These are phyloP conservation scores for Hygrocybe coccinea DNA, from an alignment of 768 basidiomycete genomes.

Conservation along the genomic window DNA sequence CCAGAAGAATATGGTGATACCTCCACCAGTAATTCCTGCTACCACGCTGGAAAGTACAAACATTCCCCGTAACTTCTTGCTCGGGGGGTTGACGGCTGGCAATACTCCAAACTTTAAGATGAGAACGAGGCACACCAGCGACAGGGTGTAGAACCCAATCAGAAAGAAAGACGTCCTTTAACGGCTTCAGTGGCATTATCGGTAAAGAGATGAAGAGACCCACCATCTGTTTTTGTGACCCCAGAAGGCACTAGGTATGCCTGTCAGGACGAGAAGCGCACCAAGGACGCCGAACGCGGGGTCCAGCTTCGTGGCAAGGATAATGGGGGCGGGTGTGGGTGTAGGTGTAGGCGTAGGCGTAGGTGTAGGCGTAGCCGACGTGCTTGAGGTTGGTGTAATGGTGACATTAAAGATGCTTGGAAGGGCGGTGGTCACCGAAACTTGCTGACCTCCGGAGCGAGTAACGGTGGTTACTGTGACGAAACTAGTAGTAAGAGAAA, in stretches of 20 bases:
- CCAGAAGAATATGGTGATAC: constrained; percentile 88
- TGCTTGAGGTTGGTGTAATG: constrained; percentile 35
- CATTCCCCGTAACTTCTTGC: constrained; percentile 74
- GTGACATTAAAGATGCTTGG: constrained; percentile 64
- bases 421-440: constrained; percentile 49
- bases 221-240: constrained; percentile 96
- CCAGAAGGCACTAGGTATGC: constrained; percentile 83
- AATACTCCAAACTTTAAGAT: constrained; percentile 86
- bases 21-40: constrained; percentile 81
- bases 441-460: constrained; percentile 44
- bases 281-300: constrained; percentile 89
- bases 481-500: constrained; percentile 53
- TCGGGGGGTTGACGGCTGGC: constrained; percentile 78
- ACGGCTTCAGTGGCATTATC: not conserved
- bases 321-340: constrained; percentile 39
- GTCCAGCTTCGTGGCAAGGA: constrained; percentile 65
- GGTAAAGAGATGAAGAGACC: constrained; percentile 18
- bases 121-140: constrained; percentile 81
- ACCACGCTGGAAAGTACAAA: constrained; percentile 80
- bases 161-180: constrained; percentile 89
- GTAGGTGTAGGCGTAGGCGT: constrained; percentile 41
- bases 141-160: constrained; percentile 84
- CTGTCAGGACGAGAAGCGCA: constrained; percentile 81
- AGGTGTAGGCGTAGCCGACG: constrained; percentile 31
- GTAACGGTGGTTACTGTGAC: constrained; percentile 46